Percentiles rank a stretch among this genome's conserved stretches.
phyloP scores from a whole-genome alignment of 2,329 filamentous ascomycete genomes.

The Hymenoscyphus scutula region DNA sequence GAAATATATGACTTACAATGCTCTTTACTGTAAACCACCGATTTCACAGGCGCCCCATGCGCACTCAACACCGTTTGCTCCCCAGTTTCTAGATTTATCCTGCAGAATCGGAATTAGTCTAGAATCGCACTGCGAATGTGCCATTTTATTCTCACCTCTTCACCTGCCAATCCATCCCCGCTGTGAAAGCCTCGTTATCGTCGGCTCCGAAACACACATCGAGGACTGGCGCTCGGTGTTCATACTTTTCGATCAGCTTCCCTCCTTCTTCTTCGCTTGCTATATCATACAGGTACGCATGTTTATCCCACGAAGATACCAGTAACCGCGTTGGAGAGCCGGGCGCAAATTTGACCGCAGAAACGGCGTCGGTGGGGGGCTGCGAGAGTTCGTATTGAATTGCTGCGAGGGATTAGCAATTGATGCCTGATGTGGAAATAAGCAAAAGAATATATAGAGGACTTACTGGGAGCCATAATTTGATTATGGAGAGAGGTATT shows the following conservation, averaged over 20 bases:
- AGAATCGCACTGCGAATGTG: not conserved
- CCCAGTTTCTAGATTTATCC: constrained; percentile 70
- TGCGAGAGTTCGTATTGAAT: constrained; percentile 80
- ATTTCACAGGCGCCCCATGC: constrained; percentile 77
- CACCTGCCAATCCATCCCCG: constrained; percentile 84
- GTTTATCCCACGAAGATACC: constrained; percentile 93
- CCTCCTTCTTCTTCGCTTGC: constrained; percentile 51
- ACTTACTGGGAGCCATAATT: constrained; percentile 44
- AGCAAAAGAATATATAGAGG: constrained; percentile 7
- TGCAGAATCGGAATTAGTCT: constrained; percentile 29
- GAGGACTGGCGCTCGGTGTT: constrained; percentile 81
- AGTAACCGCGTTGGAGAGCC: constrained; percentile 71
- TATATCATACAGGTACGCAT: constrained; percentile 86
- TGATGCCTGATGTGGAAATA: constrained; percentile 12
- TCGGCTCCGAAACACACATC: constrained; percentile 87
- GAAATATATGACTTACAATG: constrained; percentile 50
- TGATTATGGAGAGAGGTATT: not conserved
- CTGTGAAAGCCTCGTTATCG: constrained; percentile 81
- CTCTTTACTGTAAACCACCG: constrained; percentile 75
- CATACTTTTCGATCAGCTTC: constrained; percentile 68
- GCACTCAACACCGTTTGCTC: constrained; percentile 73
- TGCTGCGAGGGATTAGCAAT: constrained; percentile 40
- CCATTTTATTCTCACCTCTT: constrained; percentile 54
- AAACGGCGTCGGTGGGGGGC: constrained; percentile 83
- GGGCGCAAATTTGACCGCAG: constrained; percentile 81